These are phyloP conservation scores for Bigelowiella natans DNA, from an alignment of 78 protist genomes.

Conservation along the genomic window DNA sequence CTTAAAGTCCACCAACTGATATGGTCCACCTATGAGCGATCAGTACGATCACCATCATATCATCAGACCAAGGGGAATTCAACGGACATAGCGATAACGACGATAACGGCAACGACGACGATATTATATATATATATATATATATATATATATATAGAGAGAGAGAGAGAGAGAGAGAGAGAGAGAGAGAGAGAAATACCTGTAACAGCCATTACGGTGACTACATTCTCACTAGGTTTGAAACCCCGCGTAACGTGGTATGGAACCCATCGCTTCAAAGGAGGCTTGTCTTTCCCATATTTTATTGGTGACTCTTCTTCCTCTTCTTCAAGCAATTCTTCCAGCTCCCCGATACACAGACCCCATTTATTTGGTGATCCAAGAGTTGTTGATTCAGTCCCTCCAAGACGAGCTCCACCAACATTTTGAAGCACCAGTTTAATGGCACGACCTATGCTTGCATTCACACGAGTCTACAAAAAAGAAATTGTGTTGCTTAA, in stretches of 20 bases:
- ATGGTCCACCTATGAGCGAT: neutral
- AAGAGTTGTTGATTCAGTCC: neutral
- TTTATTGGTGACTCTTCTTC: too few species aligned
- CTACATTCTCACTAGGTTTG: neutral
- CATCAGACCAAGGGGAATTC: too few species aligned
- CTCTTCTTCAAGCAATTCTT: neutral
- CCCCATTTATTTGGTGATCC: neutral
- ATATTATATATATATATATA: too few species aligned
- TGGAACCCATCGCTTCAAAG: neutral
- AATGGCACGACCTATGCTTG: neutral
- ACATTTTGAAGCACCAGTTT: neutral
- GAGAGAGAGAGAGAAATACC: neutral
- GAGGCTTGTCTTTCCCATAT: too few species aligned
- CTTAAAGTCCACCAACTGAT: neutral
- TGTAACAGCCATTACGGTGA: neutral
- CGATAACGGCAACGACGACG: too few species aligned
- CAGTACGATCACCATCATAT: too few species aligned
- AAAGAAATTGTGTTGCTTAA: too few species aligned
- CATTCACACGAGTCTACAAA: too few species aligned
- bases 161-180: neutral
- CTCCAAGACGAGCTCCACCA: neutral
- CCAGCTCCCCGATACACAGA: neutral
- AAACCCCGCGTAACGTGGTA: neutral
- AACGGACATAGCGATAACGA: too few species aligned
- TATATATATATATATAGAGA: too few species aligned